Conservation (phyloP, 2,329 filamentous ascomycete species). For the Grosmannia clavigera region DNA sequence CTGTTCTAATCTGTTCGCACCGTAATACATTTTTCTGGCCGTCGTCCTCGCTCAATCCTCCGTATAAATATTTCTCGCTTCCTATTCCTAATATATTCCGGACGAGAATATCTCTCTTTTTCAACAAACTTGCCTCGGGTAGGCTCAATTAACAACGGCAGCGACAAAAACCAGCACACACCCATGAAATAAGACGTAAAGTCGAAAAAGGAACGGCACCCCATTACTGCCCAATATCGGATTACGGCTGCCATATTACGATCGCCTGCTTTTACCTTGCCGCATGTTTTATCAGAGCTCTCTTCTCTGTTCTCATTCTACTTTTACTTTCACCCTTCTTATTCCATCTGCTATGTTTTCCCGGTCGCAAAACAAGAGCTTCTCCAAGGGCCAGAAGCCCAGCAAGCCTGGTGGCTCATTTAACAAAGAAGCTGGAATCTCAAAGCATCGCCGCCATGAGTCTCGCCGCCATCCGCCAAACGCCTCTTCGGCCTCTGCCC, state of each 20-base stretch:
- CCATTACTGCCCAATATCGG: not conserved
- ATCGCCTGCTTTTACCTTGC: not conserved
- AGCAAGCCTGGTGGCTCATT: conserved; percentile 42
- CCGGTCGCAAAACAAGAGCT: conserved; percentile 35
- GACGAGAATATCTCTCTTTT: not conserved
- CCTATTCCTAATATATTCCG: not conserved
- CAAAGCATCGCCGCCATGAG: conserved; percentile 31
- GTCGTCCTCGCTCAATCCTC: too few relatives aligned
- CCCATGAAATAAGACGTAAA: not conserved
- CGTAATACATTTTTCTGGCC: not conserved
- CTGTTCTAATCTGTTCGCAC: not conserved
- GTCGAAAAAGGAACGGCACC: not conserved
- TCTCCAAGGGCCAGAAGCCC: conserved; percentile 37
- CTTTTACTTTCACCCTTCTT: not conserved
- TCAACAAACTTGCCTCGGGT: not conserved
- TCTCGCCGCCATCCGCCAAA: conserved; percentile 36
- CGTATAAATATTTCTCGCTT: not conserved
- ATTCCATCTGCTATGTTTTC: conserved; percentile 30
- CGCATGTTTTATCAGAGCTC: not conserved
- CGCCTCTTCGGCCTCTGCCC: conserved; percentile 28
- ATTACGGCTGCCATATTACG: not conserved
- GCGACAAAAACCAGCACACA: not conserved
- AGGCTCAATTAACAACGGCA: not conserved
- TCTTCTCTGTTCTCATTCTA: not conserved
- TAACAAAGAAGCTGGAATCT: conserved; percentile 39